Conservation (phyloP, 192 early-diverging fungal species). For the Podila minutissima region DNA sequence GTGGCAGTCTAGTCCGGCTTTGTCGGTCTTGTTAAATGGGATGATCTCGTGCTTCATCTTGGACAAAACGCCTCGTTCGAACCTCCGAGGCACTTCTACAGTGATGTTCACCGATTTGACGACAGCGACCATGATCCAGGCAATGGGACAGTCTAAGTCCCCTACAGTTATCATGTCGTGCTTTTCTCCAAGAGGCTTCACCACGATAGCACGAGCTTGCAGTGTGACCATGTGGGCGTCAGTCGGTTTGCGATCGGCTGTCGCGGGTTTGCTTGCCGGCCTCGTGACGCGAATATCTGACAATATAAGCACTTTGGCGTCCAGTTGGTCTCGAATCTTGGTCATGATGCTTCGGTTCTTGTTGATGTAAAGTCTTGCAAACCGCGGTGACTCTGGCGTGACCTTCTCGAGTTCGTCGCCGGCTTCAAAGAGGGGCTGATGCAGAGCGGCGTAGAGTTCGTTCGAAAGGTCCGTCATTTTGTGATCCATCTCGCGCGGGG, state of each 20-base stretch:
- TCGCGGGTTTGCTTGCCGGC: not conserved
- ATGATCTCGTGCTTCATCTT: conserved; percentile 32
- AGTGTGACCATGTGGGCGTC: conserved; percentile 10
- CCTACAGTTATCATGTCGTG: conserved; percentile 48
- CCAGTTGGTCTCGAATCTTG: conserved; percentile 13
- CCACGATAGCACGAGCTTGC: conserved; percentile 29
- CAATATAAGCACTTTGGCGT: conserved; percentile 23
- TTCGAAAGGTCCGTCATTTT: conserved; percentile 40
- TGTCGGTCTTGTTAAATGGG: conserved; percentile 4
- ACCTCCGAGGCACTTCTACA: conserved; percentile 16
- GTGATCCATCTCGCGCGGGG: conserved; percentile 22
- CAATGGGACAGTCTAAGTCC: conserved; percentile 46
- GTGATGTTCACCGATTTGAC: conserved; percentile 12
- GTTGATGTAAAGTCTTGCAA: conserved; percentile 32
- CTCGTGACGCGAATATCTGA: conserved; percentile 9
- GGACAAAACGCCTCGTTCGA: conserved; percentile 28
- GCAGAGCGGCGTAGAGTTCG: conserved; percentile 23
- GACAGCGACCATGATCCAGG: conserved; percentile 42
- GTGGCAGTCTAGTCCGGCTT: conserved; percentile 12
- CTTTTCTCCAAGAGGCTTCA: conserved; percentile 50
- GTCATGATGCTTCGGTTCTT: conserved; percentile 25
- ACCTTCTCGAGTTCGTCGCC: not conserved
- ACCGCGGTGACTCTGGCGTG: conserved; percentile 15
- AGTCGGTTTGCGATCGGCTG: conserved; percentile 1
- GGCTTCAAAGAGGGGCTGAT: conserved; percentile 22